These are phyloP conservation scores for Ceratocystis huliohia DNA, from an alignment of 2,329 filamentous ascomycete species.

Conservation along the genomic window DNA sequence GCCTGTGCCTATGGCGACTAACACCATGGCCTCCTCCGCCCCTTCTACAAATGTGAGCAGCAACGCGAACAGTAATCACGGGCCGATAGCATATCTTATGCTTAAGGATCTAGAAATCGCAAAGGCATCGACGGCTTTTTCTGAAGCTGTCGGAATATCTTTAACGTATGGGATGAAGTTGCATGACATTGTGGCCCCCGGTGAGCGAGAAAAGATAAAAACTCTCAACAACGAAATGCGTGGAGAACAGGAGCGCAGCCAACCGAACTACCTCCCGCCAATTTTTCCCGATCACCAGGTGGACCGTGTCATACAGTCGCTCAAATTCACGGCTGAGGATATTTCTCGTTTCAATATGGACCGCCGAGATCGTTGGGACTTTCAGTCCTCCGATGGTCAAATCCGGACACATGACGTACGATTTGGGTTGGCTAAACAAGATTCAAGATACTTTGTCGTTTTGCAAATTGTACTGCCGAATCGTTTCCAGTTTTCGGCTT, in stretches of 20 bases:
- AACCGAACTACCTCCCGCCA: conserved; percentile 51
- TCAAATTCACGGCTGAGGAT: conserved; percentile 43
- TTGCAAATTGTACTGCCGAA: conserved; percentile 33
- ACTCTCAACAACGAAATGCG: conserved; percentile 41
- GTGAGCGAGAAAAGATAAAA: conserved; percentile 41
- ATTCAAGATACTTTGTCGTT: conserved; percentile 51
- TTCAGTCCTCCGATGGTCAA: conserved; percentile 41
- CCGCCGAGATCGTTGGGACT: conserved; percentile 43
- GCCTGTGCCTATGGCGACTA: background rate
- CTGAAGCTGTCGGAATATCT: conserved; percentile 40
- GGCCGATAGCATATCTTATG: conserved; percentile 46
- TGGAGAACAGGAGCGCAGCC: conserved; percentile 44
- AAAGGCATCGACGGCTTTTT: conserved; percentile 43
- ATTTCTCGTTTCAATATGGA: conserved; percentile 40
- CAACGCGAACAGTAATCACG: conserved; percentile 28
- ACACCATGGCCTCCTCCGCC: too few species aligned
- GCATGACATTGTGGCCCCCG: conserved; percentile 39
- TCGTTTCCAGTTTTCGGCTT: conserved; percentile 28
- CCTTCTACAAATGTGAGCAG: conserved; percentile 24
- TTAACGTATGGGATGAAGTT: conserved; percentile 39
- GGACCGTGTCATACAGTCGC: conserved; percentile 41
- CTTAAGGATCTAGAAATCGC: conserved; percentile 43
- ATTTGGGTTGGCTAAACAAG: conserved; percentile 46
- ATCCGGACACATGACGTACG: conserved; percentile 38
- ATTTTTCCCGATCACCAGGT: conserved; percentile 45